These are phyloP conservation scores for Ophiostoma perfectum DNA, from an alignment of 2,329 filamentous ascomycete genomes.

Conservation along the genomic window DNA sequence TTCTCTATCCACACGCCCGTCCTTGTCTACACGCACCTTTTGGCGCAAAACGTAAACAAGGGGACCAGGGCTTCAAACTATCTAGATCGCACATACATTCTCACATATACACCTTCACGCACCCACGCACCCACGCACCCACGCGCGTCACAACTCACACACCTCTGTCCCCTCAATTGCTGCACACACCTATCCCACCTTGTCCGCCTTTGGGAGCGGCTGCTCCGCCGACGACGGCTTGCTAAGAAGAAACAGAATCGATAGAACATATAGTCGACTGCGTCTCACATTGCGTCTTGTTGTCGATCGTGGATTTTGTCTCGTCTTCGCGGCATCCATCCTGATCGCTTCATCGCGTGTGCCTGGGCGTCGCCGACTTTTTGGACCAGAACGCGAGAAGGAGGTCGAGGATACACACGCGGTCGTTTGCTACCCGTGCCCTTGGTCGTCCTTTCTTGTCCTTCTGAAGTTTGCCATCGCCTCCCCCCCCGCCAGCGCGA, in stretches of 20 bases:
- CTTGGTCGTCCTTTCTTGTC: not conserved
- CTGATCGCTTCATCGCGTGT: too few relatives aligned
- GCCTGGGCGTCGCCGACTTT: not conserved
- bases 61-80: constrained; percentile 13
- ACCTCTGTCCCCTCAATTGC: constrained; percentile 8
- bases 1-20: constrained; percentile 15
- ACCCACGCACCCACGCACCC: constrained; percentile 11
- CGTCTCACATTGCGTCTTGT: not conserved
- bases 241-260: not conserved
- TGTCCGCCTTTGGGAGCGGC: not conserved
- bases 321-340: not conserved
- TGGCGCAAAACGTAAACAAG: constrained; percentile 12
- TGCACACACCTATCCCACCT: constrained; percentile 9
- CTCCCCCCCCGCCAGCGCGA: not conserved
- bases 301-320: not conserved
- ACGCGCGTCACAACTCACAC: constrained; percentile 14
- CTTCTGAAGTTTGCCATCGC: not conserved
- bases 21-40: constrained; percentile 11
- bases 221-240: constrained; percentile 5
- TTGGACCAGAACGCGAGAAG: not conserved
- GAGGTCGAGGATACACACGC: not conserved
- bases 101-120: not conserved
- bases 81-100: constrained; percentile 13
- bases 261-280: not conserved
- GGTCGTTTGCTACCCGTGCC: not conserved